Evolutionary conservation across 2,329 filamentous ascomycete species (phyloP).

Genomic region (Fusarium nelsonii): DNA sequence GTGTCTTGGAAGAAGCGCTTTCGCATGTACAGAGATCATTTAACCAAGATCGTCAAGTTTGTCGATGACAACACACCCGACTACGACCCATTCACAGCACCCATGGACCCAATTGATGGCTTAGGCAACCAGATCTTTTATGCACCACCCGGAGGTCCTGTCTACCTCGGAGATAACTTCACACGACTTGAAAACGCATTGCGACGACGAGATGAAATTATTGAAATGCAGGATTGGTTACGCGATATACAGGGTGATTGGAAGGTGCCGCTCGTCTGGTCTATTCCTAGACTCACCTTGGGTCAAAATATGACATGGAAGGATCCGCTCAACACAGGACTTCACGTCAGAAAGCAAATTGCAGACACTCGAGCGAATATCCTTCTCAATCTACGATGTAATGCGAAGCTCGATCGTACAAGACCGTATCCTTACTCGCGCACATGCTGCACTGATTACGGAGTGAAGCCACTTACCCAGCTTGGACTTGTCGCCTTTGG

Average conservation of each 20-base stretch:
- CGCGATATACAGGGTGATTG: neutral
- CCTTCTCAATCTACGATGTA: constrained; percentile 67
- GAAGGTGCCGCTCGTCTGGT: constrained; percentile 33
- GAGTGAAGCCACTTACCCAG: constrained; percentile 38
- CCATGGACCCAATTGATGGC: constrained; percentile 44
- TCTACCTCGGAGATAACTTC: constrained; percentile 25
- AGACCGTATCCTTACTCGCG: constrained; percentile 58
- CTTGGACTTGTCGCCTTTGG: constrained; percentile 29
- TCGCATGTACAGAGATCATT: neutral
- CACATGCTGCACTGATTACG: constrained; percentile 66
- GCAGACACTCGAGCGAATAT: constrained; percentile 53
- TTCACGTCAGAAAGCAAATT: constrained; percentile 46
- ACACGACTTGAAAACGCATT: neutral
- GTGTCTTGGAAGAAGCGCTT: neutral
- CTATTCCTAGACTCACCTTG: constrained; percentile 13
- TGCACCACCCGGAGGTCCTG: constrained; percentile 39
- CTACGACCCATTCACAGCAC: neutral
- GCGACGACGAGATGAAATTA: constrained; percentile 5
- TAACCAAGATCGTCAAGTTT: neutral
- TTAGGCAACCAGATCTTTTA: constrained; percentile 47
- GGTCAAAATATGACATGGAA: constrained; percentile 14
- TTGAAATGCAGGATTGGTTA: constrained; percentile 4
- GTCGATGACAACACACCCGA: neutral
- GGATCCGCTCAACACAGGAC: constrained; percentile 20
- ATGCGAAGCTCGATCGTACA: constrained; percentile 50